Conservation (phyloP, 805 yeast genomes). For the Blastobotrys americana region DNA sequence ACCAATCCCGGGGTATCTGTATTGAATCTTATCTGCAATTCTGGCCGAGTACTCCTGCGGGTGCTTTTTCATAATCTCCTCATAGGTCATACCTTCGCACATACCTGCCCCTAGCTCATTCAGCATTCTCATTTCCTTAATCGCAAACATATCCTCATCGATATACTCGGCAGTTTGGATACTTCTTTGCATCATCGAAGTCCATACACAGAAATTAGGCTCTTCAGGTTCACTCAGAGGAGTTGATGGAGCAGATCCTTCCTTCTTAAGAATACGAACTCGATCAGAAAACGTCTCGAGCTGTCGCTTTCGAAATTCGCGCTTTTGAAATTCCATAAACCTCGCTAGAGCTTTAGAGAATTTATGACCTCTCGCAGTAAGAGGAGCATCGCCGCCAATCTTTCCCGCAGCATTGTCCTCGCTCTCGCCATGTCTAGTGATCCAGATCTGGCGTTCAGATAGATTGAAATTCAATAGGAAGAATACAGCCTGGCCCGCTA, state of each 20-base stretch:
- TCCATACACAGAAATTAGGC: conserved; percentile 83
- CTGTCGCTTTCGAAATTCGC: conserved; percentile 59
- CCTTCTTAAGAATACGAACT: conserved; percentile 35
- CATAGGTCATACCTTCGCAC: conserved; percentile 88
- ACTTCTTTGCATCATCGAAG: conserved; percentile 75
- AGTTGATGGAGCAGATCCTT: conserved; percentile 29
- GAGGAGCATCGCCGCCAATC: conserved; percentile 84
- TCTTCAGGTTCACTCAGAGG: conserved; percentile 45
- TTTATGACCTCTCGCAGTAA: conserved; percentile 71
- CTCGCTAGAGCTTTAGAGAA: conserved; percentile 66
- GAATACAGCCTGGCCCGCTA: conserved; percentile 89
- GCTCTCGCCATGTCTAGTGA: conserved; percentile 92
- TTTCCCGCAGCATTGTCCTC: conserved; percentile 75
- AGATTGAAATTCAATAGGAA: conserved; percentile 84
- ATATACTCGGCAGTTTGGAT: conserved; percentile 72
- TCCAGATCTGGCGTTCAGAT: conserved; percentile 86
- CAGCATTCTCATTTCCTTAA: conserved; percentile 86
- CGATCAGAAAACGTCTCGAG: conserved; percentile 44
- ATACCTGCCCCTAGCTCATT: conserved; percentile 92
- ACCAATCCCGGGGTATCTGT: conserved; percentile 94
- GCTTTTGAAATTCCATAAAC: conserved; percentile 66
- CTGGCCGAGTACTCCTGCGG: conserved; percentile 80
- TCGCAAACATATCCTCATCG: conserved; percentile 63
- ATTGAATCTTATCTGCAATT: conserved; percentile 66
- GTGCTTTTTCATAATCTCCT: conserved; percentile 61